Conservation (phyloP, 2,329 filamentous ascomycete species). For the Exophiala spinifera region DNA sequence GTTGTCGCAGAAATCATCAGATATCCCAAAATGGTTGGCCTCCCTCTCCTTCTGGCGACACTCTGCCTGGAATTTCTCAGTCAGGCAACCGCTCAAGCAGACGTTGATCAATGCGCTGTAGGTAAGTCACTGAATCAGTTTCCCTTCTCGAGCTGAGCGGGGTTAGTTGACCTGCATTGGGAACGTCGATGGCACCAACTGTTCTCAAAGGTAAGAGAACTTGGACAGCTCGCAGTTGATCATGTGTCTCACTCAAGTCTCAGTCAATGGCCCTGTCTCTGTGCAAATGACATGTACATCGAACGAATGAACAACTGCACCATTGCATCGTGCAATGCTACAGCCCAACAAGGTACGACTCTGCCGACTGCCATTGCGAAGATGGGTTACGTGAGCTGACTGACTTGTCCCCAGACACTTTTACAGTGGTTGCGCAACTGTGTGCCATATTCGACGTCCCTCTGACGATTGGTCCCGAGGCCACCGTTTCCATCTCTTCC, state of each 20-base stretch:
- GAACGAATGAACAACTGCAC: constrained; percentile 25
- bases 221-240: neutral
- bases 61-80: neutral
- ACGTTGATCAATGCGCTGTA: constrained; percentile 25
- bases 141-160: too few species aligned
- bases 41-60: neutral
- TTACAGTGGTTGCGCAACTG: constrained; percentile 23
- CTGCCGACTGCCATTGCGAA: neutral
- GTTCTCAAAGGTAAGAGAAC: constrained; percentile 15
- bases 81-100: constrained; percentile 13
- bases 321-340: constrained; percentile 19
- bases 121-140: neutral
- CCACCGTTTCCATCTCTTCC: constrained; percentile 17
- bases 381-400: neutral
- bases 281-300: constrained; percentile 23
- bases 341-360: constrained; percentile 23
- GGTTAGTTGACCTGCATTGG: constrained; percentile 24
- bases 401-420: constrained; percentile 19
- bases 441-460: constrained; percentile 23
- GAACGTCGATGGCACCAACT: constrained; percentile 25
- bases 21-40: neutral
- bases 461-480: constrained; percentile 24
- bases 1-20: neutral
- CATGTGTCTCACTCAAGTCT: neutral
- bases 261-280: constrained; percentile 29